A percentile compares a stretch with the other conserved stretches of the same genome.
Evolutionary conservation across 345 rosid species (phyloP).

Genomic region (Eucalyptus cloeziana): DNA sequence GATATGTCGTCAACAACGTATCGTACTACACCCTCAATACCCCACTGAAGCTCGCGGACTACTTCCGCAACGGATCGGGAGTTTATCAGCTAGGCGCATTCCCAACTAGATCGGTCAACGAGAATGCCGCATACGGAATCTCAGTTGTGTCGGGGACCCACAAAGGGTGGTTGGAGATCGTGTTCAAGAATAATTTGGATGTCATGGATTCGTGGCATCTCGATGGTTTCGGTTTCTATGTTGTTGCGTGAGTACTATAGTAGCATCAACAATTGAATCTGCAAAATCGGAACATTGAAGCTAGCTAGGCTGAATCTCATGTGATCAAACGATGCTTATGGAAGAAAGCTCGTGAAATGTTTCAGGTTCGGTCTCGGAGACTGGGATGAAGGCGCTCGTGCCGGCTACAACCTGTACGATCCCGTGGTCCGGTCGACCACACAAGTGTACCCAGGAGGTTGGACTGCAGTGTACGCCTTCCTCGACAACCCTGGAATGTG

Average conservation of each 20-base stretch:
- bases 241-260: slow-evolving; percentile 25
- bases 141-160: slow-evolving; percentile 33
- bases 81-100: slow-evolving; percentile 25
- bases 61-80: slow-evolving; percentile 11
- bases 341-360: not conserved
- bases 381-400: slow-evolving; percentile 34
- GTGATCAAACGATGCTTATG: not conserved
- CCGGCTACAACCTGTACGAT: slow-evolving; percentile 32
- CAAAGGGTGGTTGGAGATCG: slow-evolving; percentile 40
- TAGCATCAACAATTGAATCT: not conserved
- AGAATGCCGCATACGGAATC: slow-evolving; percentile 9
- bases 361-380: slow-evolving; percentile 39
- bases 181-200: slow-evolving; percentile 16
- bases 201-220: slow-evolving; percentile 49
- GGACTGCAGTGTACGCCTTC: slow-evolving; percentile 54
- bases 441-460: slow-evolving; percentile 56
- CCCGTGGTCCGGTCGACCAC: slow-evolving; percentile 63
- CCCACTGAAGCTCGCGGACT: slow-evolving; percentile 42
- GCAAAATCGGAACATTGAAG: not conserved
- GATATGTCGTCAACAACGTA: slow-evolving; percentile 21
- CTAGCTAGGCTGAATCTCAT: not conserved
- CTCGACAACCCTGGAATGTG: slow-evolving; percentile 93
- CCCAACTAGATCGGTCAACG: slow-evolving; percentile 13
- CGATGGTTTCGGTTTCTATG: slow-evolving; percentile 37
- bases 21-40: slow-evolving; percentile 20